phyloP scores from a whole-genome alignment of 2,329 filamentous ascomycete species.

The Epichloe sibirici region DNA sequence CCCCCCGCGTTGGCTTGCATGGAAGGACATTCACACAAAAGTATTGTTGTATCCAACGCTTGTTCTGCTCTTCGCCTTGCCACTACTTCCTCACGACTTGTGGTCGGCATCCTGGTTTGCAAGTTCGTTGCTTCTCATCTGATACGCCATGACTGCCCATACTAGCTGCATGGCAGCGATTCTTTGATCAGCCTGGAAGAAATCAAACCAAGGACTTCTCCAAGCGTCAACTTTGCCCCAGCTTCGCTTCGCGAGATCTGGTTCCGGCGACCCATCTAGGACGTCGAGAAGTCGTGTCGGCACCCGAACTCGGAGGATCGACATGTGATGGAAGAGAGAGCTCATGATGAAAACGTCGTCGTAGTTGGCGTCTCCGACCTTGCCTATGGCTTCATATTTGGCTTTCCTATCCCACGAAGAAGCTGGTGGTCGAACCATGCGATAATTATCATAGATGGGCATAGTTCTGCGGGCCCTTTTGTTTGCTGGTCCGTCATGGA shows the following conservation, averaged over 20 bases:
- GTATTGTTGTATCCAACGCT: neutral
- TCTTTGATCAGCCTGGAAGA: conserved; percentile 42
- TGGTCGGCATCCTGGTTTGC: neutral
- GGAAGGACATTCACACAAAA: neutral
- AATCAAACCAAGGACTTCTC: conserved; percentile 49
- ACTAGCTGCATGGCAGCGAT: conserved; percentile 43
- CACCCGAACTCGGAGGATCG: conserved; percentile 45
- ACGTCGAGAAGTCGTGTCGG: conserved; percentile 39
- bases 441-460: conserved; percentile 50
- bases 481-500: conserved; percentile 12
- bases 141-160: conserved; percentile 48
- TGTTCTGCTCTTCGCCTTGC: neutral
- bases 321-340: conserved; percentile 49
- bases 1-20: neutral
- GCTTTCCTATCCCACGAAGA: conserved; percentile 49
- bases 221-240: conserved; percentile 43
- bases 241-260: conserved; percentile 23
- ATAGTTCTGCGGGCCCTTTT: conserved; percentile 44
- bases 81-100: neutral
- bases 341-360: conserved; percentile 53
- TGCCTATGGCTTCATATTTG: conserved; percentile 45
- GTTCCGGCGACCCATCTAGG: conserved; percentile 33
- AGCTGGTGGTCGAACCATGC: conserved; percentile 46
- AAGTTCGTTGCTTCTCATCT: conserved; percentile 35
- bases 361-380: conserved; percentile 30